phyloP scores from a whole-genome alignment of 257 asterid genomes.

The Echium plantagineum region DNA sequence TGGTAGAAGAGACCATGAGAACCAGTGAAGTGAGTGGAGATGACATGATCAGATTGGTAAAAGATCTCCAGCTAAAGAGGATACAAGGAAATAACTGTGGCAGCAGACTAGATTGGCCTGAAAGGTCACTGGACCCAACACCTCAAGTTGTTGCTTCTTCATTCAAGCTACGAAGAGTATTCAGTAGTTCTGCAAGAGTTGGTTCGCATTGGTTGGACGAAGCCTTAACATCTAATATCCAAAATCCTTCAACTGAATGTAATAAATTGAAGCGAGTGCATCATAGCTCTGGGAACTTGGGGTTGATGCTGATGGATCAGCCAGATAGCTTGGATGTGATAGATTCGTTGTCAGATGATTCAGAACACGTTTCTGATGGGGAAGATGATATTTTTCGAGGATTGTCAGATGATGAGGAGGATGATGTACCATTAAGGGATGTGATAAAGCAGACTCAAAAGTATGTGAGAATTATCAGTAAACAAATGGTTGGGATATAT shows the following conservation, averaged over 20 bases:
- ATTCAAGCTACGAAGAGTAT: constrained; percentile 45
- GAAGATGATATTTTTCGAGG: constrained; percentile 39
- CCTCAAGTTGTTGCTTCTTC: constrained; percentile 41
- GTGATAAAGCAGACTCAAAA: constrained; percentile 23
- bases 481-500: constrained; percentile 98
- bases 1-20: constrained; percentile 19
- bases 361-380: constrained; percentile 36
- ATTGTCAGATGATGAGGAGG: constrained; percentile 16
- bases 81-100: constrained; percentile 20
- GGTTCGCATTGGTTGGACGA: constrained; percentile 25
- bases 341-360: constrained; percentile 34
- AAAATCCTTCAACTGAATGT: constrained; percentile 13
- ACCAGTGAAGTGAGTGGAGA: constrained; percentile 10
- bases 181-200: constrained; percentile 50
- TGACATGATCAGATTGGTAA: constrained; percentile 9
- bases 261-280: constrained; percentile 48
- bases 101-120: constrained; percentile 73
- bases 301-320: constrained; percentile 32
- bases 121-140: constrained; percentile 55
- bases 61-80: constrained; percentile 21
- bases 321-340: constrained; percentile 32
- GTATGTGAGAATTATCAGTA: constrained; percentile 76
- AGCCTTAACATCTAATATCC: constrained; percentile 15
- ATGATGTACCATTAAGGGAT: constrained; percentile 10
- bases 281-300: constrained; percentile 56